Evolutionary conservation across 148 eudicot genomes (phyloP).

Genomic region (Fagopyrum homotropicum): DNA sequence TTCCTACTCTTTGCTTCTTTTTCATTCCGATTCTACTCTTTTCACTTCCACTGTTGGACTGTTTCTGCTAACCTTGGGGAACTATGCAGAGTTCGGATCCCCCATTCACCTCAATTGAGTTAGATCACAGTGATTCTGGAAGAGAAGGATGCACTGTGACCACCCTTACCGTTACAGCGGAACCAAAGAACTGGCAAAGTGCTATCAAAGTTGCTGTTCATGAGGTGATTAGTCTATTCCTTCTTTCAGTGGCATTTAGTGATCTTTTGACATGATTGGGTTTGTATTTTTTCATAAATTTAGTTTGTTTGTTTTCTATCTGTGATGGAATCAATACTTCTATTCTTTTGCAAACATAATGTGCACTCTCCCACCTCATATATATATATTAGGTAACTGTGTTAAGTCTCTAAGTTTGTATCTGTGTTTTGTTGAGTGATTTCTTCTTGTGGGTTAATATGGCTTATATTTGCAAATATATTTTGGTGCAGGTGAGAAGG

Average conservation of each 20-base stretch:
- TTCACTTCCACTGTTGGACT: slow-evolving; percentile 6
- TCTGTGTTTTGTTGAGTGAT: neutral
- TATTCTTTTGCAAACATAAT: neutral
- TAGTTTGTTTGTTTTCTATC: neutral
- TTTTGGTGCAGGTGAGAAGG: slow-evolving; percentile 74
- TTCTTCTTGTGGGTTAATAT: neutral
- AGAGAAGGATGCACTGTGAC: slow-evolving; percentile 99
- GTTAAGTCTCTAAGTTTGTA: neutral
- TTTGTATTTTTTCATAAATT: neutral
- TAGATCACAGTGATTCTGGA: slow-evolving; percentile 99
- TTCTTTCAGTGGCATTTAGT: neutral
- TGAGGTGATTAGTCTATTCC: slow-evolving; percentile 49
- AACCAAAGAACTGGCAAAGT: slow-evolving; percentile 88
- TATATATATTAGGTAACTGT: neutral
- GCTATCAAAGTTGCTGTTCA: slow-evolving; percentile 96
- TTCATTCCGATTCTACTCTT: neutral
- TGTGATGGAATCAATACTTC: neutral
- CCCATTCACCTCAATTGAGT: slow-evolving; percentile 90
- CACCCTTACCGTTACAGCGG: slow-evolving; percentile 96
- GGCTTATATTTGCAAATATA: neutral
- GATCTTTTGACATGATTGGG: neutral
- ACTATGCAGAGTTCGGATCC: slow-evolving; percentile 85
- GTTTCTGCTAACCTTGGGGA: slow-evolving; percentile 17
- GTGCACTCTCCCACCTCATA: neutral
- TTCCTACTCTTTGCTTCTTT: neutral